Percentiles rank a stretch among this genome's conserved stretches.
These are phyloP conservation scores for Monosporascus sp. DNA, from an alignment of 2,329 filamentous ascomycete genomes.

Conservation along the genomic window DNA sequence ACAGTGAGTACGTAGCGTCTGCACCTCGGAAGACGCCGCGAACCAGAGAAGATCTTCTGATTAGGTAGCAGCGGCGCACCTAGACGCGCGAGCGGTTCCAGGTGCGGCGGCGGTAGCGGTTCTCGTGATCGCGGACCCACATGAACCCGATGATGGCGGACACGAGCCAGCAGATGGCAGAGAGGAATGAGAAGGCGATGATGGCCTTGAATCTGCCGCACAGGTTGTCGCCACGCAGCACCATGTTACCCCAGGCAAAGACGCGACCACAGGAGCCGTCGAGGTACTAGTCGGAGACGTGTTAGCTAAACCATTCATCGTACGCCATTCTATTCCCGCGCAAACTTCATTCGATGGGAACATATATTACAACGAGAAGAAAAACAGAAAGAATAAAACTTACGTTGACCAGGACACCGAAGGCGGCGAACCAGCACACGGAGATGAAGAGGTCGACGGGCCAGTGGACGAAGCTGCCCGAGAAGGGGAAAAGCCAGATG, in stretches of 20 bases:
- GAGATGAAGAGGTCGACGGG: conserved; percentile 66
- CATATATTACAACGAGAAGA: not conserved
- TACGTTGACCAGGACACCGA: conserved; percentile 60
- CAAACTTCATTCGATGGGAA: too few relatives aligned
- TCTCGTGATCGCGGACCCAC: conserved; percentile 43
- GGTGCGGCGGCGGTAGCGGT: conserved; percentile 26
- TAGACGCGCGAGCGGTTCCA: conserved; percentile 25
- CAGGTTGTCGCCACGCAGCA: conserved; percentile 38
- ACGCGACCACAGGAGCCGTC: conserved; percentile 47
- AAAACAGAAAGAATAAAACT: conserved; percentile 22
- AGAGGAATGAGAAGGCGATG: conserved; percentile 67
- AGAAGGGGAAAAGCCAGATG: conserved; percentile 69
- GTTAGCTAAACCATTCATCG: not conserved
- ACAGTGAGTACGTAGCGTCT: too few relatives aligned
- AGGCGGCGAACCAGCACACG: conserved; percentile 64
- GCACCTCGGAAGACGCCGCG: too few relatives aligned
- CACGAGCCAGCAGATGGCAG: conserved; percentile 64
- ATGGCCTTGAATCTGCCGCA: conserved; percentile 68
- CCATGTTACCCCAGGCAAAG: conserved; percentile 56
- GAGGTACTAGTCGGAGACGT: conserved; percentile 29
- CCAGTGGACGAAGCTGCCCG: conserved; percentile 62
- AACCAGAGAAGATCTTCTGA: too few relatives aligned
- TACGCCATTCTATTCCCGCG: not conserved
- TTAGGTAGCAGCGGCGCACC: not conserved
- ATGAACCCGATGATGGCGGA: conserved; percentile 54